A percentile compares a stretch with the other conserved stretches of the same genome.
Evolutionary conservation across 441 rosid species (phyloP).

Genomic region (Jatropha podagrica): DNA sequence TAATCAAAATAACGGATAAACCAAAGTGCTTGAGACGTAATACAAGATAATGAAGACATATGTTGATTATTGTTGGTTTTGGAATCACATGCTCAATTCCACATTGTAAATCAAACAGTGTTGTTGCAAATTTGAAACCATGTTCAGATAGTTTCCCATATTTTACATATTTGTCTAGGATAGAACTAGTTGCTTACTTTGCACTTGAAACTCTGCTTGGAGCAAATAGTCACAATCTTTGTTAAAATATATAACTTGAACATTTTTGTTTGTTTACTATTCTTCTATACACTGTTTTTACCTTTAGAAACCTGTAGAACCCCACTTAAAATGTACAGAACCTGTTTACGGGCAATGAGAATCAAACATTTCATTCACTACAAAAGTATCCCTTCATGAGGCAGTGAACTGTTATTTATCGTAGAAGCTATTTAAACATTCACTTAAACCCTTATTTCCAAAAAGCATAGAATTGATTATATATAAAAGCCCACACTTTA

Average conservation of each 20-base stretch:
- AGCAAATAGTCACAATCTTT: not conserved
- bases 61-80: not conserved
- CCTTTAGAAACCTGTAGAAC: too few species aligned
- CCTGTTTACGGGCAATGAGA: too few species aligned
- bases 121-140: not conserved
- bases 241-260: not conserved
- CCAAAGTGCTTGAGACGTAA: not conserved
- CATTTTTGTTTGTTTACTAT: not conserved
- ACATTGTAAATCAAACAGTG: not conserved
- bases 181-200: not conserved
- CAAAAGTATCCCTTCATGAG: too few species aligned
- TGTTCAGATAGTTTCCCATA: not conserved
- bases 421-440: not conserved
- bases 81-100: not conserved
- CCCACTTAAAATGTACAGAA: too few species aligned
- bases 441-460: constrained; percentile 3
- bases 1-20: not conserved
- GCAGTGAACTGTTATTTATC: too few species aligned
- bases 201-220: not conserved
- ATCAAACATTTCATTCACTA: too few species aligned
- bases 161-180: not conserved
- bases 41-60: constrained; percentile 4
- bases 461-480: not conserved
- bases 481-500: too few species aligned
- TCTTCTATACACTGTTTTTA: not conserved